Base-by-base conservation (phyloP, 257 asterid genomes). In the Petunia axillaris region DNA sequence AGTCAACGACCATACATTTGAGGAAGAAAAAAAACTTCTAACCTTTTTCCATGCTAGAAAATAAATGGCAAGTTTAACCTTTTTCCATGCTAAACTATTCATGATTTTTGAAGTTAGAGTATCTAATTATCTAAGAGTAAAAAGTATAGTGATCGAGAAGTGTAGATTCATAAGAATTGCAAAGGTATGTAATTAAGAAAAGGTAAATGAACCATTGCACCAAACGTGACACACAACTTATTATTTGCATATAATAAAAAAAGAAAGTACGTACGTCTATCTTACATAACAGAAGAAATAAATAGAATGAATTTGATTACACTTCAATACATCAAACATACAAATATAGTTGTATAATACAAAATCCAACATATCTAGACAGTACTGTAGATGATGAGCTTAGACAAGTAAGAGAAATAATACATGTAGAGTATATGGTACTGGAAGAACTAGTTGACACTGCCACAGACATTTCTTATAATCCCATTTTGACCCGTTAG, bases 381-480 rank as follows among this genome's bases (percentile, higher is more conserved):
- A 25, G 25, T 25, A 25, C 25, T 25, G 25, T 25, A 25, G 25
- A 25, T 25, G 25, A 25, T 25, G 25, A 25, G 25, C 71, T 38
- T 64, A 2, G 4, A 39, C 40, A 14, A 65, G 38, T 39, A 64
- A 64, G 35, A 16, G 38, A 67, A 3, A 66, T 8, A 8, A n/a
- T 15, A 8, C 1, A 8, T 25, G 25, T 25, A 25, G 25, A 25
- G 25, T 25, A 25, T 25, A 25, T 25, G 25, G 25, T 43, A 67
- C 7, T 67, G 5, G 37, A 67, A 44, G 40, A 67, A 38, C 41
- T 80, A 84, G 81, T 81, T 86, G 55, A 83, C 58, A 54, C 87
- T 88, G 13, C 75, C 82, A 64, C 91, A 86, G 2, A 44, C 40
- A 73, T 83, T 68, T 68, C 58, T 68, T 68, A 68, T 68, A 4